Percentiles rank a stretch among this genome's conserved stretches.
Conservation (phyloP, 768 basidiomycete genomes). For the Leccinellum luteum region DNA sequence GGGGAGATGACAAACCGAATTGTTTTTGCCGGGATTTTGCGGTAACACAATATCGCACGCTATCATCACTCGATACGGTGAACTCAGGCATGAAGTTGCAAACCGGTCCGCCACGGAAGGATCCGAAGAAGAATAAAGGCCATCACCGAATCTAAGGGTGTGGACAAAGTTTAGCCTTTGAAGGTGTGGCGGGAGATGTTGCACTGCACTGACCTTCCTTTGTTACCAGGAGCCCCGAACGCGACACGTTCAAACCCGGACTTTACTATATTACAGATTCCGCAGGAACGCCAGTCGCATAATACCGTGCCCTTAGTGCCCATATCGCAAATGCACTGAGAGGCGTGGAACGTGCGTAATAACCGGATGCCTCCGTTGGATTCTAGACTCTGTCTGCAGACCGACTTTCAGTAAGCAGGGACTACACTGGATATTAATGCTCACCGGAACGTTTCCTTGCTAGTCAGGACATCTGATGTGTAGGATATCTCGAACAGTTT, state of each 20-base stretch:
- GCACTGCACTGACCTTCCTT: conserved; percentile 46
- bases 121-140: conserved; percentile 62
- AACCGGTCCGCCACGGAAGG: conserved; percentile 54
- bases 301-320: conserved; percentile 49
- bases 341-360: conserved; percentile 59
- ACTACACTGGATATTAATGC: conserved; percentile 9
- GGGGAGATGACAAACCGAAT: conserved; percentile 25
- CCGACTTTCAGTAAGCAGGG: conserved; percentile 4
- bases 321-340: conserved; percentile 68
- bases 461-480: conserved; percentile 27
- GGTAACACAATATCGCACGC: conserved; percentile 53
- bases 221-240: conserved; percentile 51
- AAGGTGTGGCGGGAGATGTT: conserved; percentile 1
- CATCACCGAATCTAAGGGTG: conserved; percentile 51
- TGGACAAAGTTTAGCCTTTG: conserved; percentile 1
- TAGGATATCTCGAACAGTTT: conserved; percentile 54
- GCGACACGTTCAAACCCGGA: conserved; percentile 57
- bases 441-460: conserved; percentile 51
- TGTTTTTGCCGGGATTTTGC: conserved; percentile 24
- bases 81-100: conserved; percentile 65
- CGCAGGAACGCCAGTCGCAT: conserved; percentile 62
- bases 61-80: conserved; percentile 65
- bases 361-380: conserved; percentile 38
- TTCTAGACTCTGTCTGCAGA: conserved; percentile 31
- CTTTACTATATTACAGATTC: conserved; percentile 58